Evolutionary conservation across 1,139 yeast genomes (phyloP).

Genomic region (Pichia kudriavzevii): DNA sequence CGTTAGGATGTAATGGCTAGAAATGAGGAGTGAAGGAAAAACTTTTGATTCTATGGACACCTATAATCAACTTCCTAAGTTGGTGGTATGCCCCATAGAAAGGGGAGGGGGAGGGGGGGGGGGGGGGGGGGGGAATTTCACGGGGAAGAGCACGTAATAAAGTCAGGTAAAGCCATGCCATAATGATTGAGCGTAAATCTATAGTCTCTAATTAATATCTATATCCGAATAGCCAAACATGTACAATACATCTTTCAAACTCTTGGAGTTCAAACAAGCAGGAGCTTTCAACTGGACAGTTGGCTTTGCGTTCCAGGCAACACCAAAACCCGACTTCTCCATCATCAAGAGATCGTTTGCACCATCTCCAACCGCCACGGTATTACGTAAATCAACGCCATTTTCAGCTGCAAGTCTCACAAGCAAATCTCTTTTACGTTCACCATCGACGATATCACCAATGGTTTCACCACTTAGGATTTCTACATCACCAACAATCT

Average conservation of each 20-base stretch:
- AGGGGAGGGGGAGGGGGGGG: no score
- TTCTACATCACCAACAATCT: slow-evolving; percentile 45
- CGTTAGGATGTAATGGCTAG: no score
- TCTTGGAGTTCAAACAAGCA: slow-evolving; percentile 61
- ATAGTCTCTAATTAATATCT: no score
- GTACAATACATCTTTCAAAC: slow-evolving; percentile 68
- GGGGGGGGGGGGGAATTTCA: no score
- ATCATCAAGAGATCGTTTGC: slow-evolving; percentile 94
- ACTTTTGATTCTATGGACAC: no score
- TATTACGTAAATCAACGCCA: slow-evolving; percentile 44
- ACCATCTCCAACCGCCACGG: slow-evolving; percentile 94
- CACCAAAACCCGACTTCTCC: slow-evolving; percentile 86
- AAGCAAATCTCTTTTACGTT: slow-evolving; percentile 69
- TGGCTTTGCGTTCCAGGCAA: slow-evolving; percentile 98
- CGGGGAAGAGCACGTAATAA: no score
- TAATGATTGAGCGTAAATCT: no score
- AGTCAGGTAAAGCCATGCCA: no score
- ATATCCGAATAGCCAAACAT: slow-evolving; percentile 67
- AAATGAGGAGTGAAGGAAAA: no score
- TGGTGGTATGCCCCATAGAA: no score
- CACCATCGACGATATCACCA: slow-evolving; percentile 85
- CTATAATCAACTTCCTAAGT: no score
- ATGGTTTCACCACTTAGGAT: slow-evolving; percentile 44
- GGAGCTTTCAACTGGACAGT: slow-evolving; percentile 81
- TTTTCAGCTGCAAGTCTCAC: slow-evolving; percentile 60